phyloP scores from a whole-genome alignment of 2,329 filamentous ascomycete species.

The Sporothrix euskadiensis region DNA sequence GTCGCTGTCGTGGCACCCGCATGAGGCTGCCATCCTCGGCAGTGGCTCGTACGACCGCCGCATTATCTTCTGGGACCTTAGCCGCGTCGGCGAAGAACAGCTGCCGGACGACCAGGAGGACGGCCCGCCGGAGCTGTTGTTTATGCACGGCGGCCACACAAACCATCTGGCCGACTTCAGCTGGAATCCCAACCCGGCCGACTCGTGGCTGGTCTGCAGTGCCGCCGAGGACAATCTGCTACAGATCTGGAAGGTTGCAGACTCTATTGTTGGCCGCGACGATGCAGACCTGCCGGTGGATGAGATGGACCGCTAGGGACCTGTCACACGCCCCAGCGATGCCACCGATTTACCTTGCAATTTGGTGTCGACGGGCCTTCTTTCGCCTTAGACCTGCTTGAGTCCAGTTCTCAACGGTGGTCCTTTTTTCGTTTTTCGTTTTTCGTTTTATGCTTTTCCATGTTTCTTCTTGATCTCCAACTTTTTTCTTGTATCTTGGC shows the following conservation, averaged over 20 bases:
- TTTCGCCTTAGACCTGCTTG: not conserved
- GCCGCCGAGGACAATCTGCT: conserved; percentile 96
- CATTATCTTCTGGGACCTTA: conserved; percentile 95
- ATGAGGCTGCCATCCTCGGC: conserved; percentile 82
- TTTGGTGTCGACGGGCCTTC: not conserved
- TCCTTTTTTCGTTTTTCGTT: not conserved
- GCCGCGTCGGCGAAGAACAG: conserved; percentile 89
- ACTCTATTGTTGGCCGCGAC: conserved; percentile 77
- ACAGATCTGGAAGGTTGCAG: conserved; percentile 88
- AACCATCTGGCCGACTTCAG: conserved; percentile 96
- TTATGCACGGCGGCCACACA: conserved; percentile 98
- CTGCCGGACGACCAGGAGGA: conserved; percentile 93
- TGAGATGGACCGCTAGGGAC: conserved; percentile 66
- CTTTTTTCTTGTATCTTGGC: not conserved
- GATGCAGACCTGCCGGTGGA: conserved; percentile 73
- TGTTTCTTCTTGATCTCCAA: conserved; percentile 5
- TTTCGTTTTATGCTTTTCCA: not conserved
- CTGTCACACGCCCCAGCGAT: not conserved
- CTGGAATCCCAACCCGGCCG: conserved; percentile 93
- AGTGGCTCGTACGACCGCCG: conserved; percentile 91
- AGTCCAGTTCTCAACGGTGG: not conserved
- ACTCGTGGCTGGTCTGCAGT: conserved; percentile 94
- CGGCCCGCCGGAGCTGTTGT: conserved; percentile 91
- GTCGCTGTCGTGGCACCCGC: conserved; percentile 91
- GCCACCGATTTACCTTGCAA: no score